These are phyloP conservation scores for Lodderomyces metapsilosis DNA, from an alignment of 1,139 yeast genomes.

Conservation along the genomic window DNA sequence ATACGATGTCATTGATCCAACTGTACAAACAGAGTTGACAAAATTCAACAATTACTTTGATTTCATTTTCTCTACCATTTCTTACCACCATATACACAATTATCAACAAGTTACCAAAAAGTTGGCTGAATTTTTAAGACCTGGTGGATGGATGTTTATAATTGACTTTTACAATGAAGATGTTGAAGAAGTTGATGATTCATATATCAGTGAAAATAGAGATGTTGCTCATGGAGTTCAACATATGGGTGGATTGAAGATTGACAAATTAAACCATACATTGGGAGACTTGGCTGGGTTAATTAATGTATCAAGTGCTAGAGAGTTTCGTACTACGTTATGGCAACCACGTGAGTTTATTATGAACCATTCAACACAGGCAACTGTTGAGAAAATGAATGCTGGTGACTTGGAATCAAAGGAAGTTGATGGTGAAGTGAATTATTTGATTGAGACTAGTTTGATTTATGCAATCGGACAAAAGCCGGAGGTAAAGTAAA, in stretches of 20 bases:
- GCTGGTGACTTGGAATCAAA: conserved; percentile 18
- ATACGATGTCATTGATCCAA: conserved; percentile 31
- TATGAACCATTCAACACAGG: conserved; percentile 22
- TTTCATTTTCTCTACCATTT: conserved; percentile 33
- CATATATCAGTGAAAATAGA: conserved; percentile 2
- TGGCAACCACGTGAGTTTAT: conserved; percentile 29
- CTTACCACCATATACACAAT: conserved; percentile 42
- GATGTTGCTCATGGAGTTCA: conserved; percentile 21
- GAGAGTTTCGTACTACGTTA: conserved; percentile 19
- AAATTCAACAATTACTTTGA: conserved; percentile 26
- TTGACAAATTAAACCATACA: conserved; percentile 22
- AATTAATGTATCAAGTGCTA: conserved; percentile 22
- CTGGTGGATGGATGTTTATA: conserved; percentile 35
- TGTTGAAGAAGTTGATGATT: conserved; percentile 18
- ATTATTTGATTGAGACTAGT: conserved; percentile 21
- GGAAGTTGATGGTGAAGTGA: conserved; percentile 13
- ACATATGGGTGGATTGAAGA: conserved; percentile 37
- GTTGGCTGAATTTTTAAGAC: conserved; percentile 31
- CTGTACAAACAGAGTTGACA: conserved; percentile 16
- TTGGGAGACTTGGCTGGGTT: conserved; percentile 24
- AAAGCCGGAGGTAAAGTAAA: conserved; percentile 6
- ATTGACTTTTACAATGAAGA: conserved; percentile 37
- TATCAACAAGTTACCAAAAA: conserved; percentile 30
- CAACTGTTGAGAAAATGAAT: conserved; percentile 16
- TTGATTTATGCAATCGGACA: conserved; percentile 30